These are phyloP conservation scores for Eucalyptus erythrocorys DNA, from an alignment of 345 rosid genomes.

Conservation along the genomic window DNA sequence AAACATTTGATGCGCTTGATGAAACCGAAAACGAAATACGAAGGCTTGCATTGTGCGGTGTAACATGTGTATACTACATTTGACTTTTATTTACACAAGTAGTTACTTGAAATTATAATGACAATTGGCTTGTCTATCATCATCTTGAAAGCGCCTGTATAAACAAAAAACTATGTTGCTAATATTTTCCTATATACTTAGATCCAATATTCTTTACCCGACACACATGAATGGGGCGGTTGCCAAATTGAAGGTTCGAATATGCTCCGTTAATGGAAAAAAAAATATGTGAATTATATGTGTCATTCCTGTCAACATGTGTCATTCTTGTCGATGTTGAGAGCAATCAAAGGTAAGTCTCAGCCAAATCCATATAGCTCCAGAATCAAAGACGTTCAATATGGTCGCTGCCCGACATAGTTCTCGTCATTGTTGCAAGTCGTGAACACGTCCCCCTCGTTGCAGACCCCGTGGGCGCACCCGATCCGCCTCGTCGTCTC, in stretches of 20 bases:
- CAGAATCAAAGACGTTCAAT: conserved; percentile 3
- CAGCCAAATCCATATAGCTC: background rate
- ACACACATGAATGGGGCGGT: background rate
- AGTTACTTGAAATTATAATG: background rate
- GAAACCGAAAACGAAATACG: background rate
- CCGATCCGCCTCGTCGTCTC: conserved; percentile 46
- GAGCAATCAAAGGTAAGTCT: background rate
- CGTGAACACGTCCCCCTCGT: conserved; percentile 74
- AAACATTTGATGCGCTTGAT: background rate
- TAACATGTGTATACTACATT: background rate
- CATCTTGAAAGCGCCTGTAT: background rate
- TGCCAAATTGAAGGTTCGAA: background rate
- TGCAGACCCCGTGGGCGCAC: conserved; percentile 63
- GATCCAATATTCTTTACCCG: background rate
- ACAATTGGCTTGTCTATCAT: background rate
- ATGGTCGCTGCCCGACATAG: conserved; percentile 59
- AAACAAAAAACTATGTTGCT: background rate
- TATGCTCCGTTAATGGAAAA: background rate
- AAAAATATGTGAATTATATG: background rate
- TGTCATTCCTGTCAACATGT: no score
- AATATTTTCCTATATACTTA: background rate
- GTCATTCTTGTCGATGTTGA: background rate
- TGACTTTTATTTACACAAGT: background rate
- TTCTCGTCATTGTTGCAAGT: conserved; percentile 77
- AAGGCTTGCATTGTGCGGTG: background rate